Conservation (phyloP, 2,329 filamentous ascomycete species). For the Colletotrichum liaoningense region DNA sequence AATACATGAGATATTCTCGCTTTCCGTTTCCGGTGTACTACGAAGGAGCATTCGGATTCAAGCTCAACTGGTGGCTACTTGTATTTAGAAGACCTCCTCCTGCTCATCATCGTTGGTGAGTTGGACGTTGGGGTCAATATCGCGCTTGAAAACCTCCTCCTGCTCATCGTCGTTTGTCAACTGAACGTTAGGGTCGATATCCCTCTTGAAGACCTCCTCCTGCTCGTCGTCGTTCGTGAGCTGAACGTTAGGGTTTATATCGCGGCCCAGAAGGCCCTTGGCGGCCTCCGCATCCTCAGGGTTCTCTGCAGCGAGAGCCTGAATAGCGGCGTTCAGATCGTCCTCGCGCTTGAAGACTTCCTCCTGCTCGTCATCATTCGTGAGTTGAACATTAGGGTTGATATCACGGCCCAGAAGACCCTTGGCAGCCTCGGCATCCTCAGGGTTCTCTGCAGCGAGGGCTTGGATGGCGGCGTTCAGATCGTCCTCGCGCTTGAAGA, state of each 20-base stretch:
- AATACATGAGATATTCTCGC: too few species aligned
- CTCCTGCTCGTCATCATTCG: not conserved
- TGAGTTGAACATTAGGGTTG: not conserved
- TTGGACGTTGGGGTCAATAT: not conserved
- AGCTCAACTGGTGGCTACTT: not conserved
- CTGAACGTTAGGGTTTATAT: not conserved
- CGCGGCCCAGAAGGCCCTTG: constrained; percentile 12
- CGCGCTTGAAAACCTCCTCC: constrained; percentile 1
- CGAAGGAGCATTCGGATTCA: too few species aligned
- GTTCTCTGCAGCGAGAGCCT: constrained; percentile 15
- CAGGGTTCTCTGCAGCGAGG: constrained; percentile 16
- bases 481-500: constrained; percentile 13
- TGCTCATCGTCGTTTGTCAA: constrained; percentile 1
- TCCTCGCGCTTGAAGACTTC: constrained; percentile 15
- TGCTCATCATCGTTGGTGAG: constrained; percentile 6
- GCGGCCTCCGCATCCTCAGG: constrained; percentile 13
- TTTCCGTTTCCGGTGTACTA: too few species aligned
- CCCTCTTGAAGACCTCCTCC: constrained; percentile 3
- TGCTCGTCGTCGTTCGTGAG: not conserved
- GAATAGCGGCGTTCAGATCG: constrained; percentile 3
- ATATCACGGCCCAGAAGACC: not conserved
- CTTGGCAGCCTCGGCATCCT: constrained; percentile 16
- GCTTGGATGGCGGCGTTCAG: constrained; percentile 6
- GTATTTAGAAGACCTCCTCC: not conserved
- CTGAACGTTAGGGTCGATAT: not conserved